Evolutionary conservation across 495 filamentous ascomycete genomes (phyloP).

Genomic region (Neurospora hispaniola): DNA sequence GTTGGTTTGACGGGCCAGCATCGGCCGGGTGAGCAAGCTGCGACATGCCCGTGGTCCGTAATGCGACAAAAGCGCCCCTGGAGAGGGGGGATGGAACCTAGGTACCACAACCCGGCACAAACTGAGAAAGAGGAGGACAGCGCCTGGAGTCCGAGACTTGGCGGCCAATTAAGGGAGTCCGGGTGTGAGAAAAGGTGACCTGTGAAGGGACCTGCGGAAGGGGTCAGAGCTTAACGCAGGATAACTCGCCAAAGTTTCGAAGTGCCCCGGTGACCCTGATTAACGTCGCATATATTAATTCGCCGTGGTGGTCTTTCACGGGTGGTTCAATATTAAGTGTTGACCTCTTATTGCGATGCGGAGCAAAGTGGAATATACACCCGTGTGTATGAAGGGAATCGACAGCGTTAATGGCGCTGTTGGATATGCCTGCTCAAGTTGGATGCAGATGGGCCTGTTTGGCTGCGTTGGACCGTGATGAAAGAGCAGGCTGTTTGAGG

Average conservation of each 20-base stretch:
- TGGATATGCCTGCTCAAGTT: neutral
- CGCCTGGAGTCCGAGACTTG: conserved; percentile 9
- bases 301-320: conserved; percentile 7
- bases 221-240: conserved; percentile 29
- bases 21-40: conserved; percentile 33
- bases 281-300: conserved; percentile 35
- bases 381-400: neutral
- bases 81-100: neutral
- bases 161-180: conserved; percentile 15
- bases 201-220: conserved; percentile 6
- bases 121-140: neutral
- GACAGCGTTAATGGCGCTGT: neutral
- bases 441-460: neutral
- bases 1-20: conserved; percentile 26
- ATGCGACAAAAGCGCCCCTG: conserved; percentile 12
- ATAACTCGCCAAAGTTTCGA: conserved; percentile 35
- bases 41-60: conserved; percentile 30
- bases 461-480: neutral
- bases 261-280: conserved; percentile 37
- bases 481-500: neutral
- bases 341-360: neutral
- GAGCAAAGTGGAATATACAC: neutral
- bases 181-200: conserved; percentile 3
- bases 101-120: neutral
- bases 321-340: neutral